These are phyloP conservation scores for Phytophthora tentaculata DNA, from an alignment of 352 stramenopile species.

Conservation along the genomic window DNA sequence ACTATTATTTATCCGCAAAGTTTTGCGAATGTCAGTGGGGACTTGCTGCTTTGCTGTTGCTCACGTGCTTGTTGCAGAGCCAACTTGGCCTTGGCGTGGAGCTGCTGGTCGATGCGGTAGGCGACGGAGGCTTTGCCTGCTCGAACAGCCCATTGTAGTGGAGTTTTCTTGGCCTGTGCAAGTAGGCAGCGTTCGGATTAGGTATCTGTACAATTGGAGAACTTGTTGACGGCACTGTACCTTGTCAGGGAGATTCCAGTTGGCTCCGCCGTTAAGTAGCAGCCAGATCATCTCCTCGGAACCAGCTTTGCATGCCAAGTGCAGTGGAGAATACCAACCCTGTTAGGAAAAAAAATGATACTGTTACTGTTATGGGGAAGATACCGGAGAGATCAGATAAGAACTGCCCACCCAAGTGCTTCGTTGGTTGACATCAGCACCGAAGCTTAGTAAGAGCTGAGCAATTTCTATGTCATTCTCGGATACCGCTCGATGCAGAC, in stretches of 20 bases:
- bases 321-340: slow-evolving; percentile 82
- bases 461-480: slow-evolving; percentile 49
- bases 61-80: slow-evolving; percentile 33
- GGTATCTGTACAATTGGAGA: not conserved
- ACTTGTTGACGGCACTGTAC: too few species aligned
- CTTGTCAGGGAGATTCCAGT: slow-evolving; percentile 70
- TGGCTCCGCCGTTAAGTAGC: slow-evolving; percentile 62
- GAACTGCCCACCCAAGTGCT: slow-evolving; percentile 59
- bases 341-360: slow-evolving; percentile 12
- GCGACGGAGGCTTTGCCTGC: slow-evolving; percentile 73
- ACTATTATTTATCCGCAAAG: slow-evolving; percentile 63
- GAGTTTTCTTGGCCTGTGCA: slow-evolving; percentile 60
- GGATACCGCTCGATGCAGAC: slow-evolving; percentile 70
- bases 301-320: slow-evolving; percentile 76
- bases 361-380: too few species aligned
- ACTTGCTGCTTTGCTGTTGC: slow-evolving; percentile 29
- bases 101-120: slow-evolving; percentile 80
- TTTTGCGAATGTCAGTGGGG: slow-evolving; percentile 40
- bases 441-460: slow-evolving; percentile 51
- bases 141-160: slow-evolving; percentile 72
- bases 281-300: slow-evolving; percentile 69
- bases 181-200: not conserved
- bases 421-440: slow-evolving; percentile 59
- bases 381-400: not conserved
- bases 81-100: slow-evolving; percentile 54